Base-by-base conservation (phyloP, 2,329 filamentous ascomycete genomes). In the Elsinoe ampelina region DNA sequence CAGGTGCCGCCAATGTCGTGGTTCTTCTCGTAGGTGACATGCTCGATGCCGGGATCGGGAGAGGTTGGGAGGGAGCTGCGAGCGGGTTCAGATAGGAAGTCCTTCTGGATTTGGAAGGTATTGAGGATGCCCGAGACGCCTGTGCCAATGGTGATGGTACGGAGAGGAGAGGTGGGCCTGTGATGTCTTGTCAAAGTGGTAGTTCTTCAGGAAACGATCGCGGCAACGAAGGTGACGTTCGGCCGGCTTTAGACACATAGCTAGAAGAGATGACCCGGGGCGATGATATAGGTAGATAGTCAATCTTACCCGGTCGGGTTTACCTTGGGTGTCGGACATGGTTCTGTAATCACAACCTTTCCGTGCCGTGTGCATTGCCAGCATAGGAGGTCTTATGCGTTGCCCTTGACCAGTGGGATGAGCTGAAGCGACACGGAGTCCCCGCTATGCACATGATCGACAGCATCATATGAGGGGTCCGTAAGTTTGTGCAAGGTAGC, bases 21-120 rank as follows among this genome's bases (percentile, higher is more conserved):
- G 54, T 77, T 77, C 64, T 76, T 76, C 61, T 77, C 75, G 54
- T 77, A 77, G 2, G 77, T 72, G 11, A 73, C 68, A 62, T 73
- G 72, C 34, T 77, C 75, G 10, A 79, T 69, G 19, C 50, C 50
- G 2, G 17, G 34, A 26, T 54, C 50, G 10, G 52, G 36, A 22
- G 26, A 34, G n/a, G 35, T 39, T 13, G 52, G 52, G 13, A 42
- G 36, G 13, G 36, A 42, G 22, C 36, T 20, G 22, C 45, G 45
- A 8, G 45, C 45, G 3, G 26, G 3, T 15, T 13, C 22, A 5
- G 35, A 22, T 3, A 55, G n/a, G 59, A 71, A 68, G 59, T 68
- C 52, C 67, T 76, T 70, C 61, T 77, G 73, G 48, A 77, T 73
- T n/a, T 72, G 65, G 56, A 77, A 76, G 60, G 75, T 74, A 63